Base-by-base conservation (phyloP, 345 rosid species). In the Balakata baccata region DNA sequence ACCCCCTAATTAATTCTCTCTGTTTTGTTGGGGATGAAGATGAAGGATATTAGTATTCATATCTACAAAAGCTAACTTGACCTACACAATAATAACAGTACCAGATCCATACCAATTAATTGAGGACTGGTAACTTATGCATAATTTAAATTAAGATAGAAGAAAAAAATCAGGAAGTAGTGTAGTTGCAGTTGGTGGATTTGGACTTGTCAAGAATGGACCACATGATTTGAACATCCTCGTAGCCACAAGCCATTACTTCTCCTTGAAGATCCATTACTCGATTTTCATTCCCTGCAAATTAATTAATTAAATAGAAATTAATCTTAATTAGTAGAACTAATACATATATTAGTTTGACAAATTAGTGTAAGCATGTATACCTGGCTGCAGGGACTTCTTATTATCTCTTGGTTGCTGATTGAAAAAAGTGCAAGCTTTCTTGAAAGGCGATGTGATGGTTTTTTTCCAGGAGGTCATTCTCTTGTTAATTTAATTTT, bases 151-250 rank as follows among this genome's bases (percentile, higher is more conserved):
- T n/a, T n/a, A n/a, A 43, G 10, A 43, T 43, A 43, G 47, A 43
- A 43, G 6, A 43, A 6, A 10, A 9, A 43, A 43, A 43, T 43
- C 47, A 43, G n/a, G n/a, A n/a, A n/a, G n/a, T n/a, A 43, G 7
- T 43, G 10, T 29, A 77, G 76, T 77, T 77, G 85, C 82, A 86
- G 57, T 79, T 23, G 45, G 79, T 63, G 74, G 94, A 80, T 78
- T 85, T 91, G 84, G 98, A 87, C 84, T 93, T 91, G 82, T 93
- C 98, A 3, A 93, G 92, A 80, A 93, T 93, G 46, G 98, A 93
- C 97, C 97, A 93, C 98, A 93, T 93, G 67, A 93, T 93, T 29
- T 88, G 97, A 69, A 91, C 97, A 67, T 93, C 98, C 70, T 93
- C 93, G 59, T 93, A 93, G 12, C 88, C 91, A 74, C 97, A 93